Base-by-base conservation (phyloP, 805 yeast species). In the Metschnikowia lachancei region DNA sequence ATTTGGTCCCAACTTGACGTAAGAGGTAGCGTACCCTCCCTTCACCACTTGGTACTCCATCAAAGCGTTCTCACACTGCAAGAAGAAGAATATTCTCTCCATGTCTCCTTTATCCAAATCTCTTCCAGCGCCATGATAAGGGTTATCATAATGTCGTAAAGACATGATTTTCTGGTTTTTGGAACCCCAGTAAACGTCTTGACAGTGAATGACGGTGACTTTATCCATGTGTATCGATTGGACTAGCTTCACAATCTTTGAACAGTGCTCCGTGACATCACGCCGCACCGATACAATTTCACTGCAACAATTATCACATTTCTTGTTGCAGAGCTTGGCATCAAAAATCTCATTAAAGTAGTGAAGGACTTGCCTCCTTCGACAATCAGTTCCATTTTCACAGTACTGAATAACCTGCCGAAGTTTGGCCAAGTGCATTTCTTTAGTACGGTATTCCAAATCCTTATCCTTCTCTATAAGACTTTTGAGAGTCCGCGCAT, bases 331-430 rank as follows among this genome's bases (percentile, higher is more conserved):
- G 14, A 75, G 67, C 18, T 63, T 68, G 9, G 85, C 73, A 50
- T 87, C 80, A 60, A 92, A 91, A 5, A 67, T 69, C 61, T 94
- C 99, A 64, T 88, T 87, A 68, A 94, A 94, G 60, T 91, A 94
- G 42, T 87, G 92, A 42, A 94, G 71, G 2, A 94, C 96, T 56
- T 90, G 91, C 56, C 82, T 80, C 51, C 98, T 76, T 45, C 99
- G 78, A 63, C 99, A 94, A 62, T 91, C 97, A 3, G 91, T 82
- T 10, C 77, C 75, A 63, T 94, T 92, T 51, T 91, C 97, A 67
- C 98, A 92, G 61, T 89, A 94, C 60, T 85, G 91, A 54, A 87
- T 80, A 12, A 94, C 97, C 54, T 88, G 89, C 45, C 87, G 76
- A 53, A 94, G 69, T 61, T 88, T 85, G 29, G 82, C 76, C 50